These are phyloP conservation scores for Amphirosellinia nigrospora DNA, from an alignment of 495 filamentous ascomycete species.

Conservation along the genomic window DNA sequence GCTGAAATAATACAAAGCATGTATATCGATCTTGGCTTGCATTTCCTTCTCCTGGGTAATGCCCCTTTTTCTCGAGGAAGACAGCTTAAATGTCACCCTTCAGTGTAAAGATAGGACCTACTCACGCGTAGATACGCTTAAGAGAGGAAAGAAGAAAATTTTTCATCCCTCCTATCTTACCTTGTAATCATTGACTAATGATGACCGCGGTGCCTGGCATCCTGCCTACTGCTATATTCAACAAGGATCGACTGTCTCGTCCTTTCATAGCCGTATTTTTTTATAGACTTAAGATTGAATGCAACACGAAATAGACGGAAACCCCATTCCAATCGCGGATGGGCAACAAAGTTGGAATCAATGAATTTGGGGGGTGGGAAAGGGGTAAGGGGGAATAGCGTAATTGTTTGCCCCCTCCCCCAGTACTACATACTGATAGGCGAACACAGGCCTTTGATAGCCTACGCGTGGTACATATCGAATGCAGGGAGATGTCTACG, in stretches of 20 bases:
- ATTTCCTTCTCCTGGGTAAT: background rate
- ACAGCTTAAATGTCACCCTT: background rate
- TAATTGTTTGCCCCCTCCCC: background rate
- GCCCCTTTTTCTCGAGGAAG: background rate
- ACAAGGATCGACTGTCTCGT: slow-evolving; percentile 21
- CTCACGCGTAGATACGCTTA: background rate
- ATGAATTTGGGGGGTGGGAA: slow-evolving; percentile 19
- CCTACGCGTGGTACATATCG: background rate
- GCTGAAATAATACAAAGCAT: slow-evolving; percentile 10
- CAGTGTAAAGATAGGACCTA: slow-evolving; percentile 2
- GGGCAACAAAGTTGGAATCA: background rate
- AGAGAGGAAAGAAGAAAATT: slow-evolving; percentile 11
- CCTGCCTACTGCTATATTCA: background rate
- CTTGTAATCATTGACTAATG: slow-evolving; percentile 19
- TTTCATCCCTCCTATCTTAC: slow-evolving; percentile 9
- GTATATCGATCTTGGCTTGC: slow-evolving; percentile 17
- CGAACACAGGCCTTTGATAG: background rate
- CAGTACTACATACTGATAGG: slow-evolving; percentile 12
- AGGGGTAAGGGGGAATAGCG: slow-evolving; percentile 20
- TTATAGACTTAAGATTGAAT: slow-evolving; percentile 14
- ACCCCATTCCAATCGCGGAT: slow-evolving; percentile 13
- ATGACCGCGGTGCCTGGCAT: background rate
- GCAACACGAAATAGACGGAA: slow-evolving; percentile 8
- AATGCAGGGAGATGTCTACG: background rate
- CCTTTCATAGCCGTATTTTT: background rate